Conservation (phyloP, 441 rosid species). For the California macrophylla region DNA sequence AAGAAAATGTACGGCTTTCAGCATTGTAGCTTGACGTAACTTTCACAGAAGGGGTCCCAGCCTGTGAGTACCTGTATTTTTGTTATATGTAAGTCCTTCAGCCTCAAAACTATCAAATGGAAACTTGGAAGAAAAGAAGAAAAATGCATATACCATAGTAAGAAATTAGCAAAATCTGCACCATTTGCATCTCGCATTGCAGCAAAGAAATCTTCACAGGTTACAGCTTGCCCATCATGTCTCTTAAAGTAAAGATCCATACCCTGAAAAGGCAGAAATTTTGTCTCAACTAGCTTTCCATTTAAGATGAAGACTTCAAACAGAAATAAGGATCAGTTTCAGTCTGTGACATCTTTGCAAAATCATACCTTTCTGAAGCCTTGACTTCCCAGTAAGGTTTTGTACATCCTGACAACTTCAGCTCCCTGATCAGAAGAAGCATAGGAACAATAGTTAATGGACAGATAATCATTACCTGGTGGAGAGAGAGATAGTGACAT, state of each 20-base stretch:
- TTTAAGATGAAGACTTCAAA: conserved; percentile 4
- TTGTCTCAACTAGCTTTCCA: conserved; percentile 12
- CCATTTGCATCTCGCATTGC: conserved; percentile 95
- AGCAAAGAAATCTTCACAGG: conserved; percentile 91
- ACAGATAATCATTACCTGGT: conserved; percentile 5
- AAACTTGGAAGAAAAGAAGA: conserved; percentile 6
- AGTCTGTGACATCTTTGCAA: background rate
- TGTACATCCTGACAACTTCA: conserved; percentile 99
- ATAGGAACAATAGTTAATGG: conserved; percentile 11
- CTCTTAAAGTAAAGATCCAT: conserved; percentile 92
- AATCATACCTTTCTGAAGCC: conserved; percentile 82
- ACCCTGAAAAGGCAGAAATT: conserved; percentile 43
- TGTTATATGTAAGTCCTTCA: conserved; percentile 5
- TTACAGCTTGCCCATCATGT: conserved; percentile 94
- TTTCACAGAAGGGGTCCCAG: conserved; percentile 87
- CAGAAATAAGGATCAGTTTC: background rate
- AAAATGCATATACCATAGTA: conserved; percentile 53
- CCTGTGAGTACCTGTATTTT: conserved; percentile 80
- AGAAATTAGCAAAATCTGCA: conserved; percentile 87
- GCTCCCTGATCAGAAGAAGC: conserved; percentile 62
- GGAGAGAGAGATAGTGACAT: conserved; percentile 4
- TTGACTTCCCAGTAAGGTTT: conserved; percentile 75
- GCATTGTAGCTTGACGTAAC: conserved; percentile 69
- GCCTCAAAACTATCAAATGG: conserved; percentile 12
- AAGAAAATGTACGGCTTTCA: conserved; percentile 60